phyloP scores from a whole-genome alignment of 768 basidiomycete genomes.

The Amylocystis lapponica region DNA sequence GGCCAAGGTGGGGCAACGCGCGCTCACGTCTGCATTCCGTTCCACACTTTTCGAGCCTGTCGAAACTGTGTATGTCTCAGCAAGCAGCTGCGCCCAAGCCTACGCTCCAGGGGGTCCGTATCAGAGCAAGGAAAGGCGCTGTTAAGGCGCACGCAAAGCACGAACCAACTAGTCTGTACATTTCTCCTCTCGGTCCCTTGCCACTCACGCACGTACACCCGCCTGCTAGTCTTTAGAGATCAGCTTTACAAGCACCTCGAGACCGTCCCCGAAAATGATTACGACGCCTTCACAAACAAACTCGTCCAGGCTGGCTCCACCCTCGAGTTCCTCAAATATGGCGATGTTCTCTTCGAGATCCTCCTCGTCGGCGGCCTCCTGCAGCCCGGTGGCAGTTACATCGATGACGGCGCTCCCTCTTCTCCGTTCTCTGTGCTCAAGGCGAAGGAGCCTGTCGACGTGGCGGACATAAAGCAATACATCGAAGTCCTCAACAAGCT shows the following conservation, averaged over 20 bases:
- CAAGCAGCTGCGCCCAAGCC: constrained; percentile 79
- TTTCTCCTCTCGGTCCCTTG: not conserved
- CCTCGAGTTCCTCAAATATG: constrained; percentile 96
- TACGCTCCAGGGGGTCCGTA: constrained; percentile 89
- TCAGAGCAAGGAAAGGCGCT: constrained; percentile 89
- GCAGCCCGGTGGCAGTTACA: constrained; percentile 89
- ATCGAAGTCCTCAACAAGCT: constrained; percentile 94
- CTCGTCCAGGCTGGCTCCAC: constrained; percentile 88
- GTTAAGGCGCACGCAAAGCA: constrained; percentile 92
- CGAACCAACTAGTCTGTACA: constrained; percentile 67
- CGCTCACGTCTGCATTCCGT: too few relatives aligned
- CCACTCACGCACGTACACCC: not conserved
- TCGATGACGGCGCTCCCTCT: constrained; percentile 81
- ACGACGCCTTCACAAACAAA: constrained; percentile 76
- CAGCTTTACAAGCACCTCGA: constrained; percentile 89
- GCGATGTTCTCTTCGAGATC: constrained; percentile 93
- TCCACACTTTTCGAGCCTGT: constrained; percentile 24
- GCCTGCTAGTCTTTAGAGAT: constrained; percentile 75
- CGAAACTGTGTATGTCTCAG: constrained; percentile 84
- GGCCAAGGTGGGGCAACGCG: too few relatives aligned
- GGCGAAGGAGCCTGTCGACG: constrained; percentile 69
- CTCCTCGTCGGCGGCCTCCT: constrained; percentile 93
- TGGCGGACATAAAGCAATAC: constrained; percentile 88
- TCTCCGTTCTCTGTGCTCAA: constrained; percentile 89
- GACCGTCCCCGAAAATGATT: constrained; percentile 72